Evolutionary conservation across 495 filamentous ascomycete species (phyloP).

Genomic region (Hyaloscypha hepaticicola): DNA sequence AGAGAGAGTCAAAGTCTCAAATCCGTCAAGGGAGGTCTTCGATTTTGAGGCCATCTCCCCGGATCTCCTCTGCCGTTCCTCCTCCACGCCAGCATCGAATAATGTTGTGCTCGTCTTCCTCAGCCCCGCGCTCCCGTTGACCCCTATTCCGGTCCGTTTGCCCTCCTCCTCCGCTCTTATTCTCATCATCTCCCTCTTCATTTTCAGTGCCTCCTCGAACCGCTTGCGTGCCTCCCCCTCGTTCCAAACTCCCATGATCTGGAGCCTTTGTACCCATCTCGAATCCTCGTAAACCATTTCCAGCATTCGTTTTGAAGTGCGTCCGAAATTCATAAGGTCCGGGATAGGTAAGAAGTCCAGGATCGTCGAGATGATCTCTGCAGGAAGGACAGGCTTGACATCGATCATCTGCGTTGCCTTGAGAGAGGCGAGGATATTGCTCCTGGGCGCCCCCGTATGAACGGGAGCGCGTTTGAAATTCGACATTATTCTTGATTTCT

Average conservation of each 20-base stretch:
- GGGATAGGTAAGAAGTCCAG: constrained; percentile 83
- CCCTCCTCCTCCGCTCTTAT: constrained; percentile 51
- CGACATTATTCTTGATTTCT: constrained; percentile 54
- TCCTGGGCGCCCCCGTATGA: constrained; percentile 37
- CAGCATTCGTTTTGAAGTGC: constrained; percentile 80
- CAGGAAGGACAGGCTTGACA: constrained; percentile 72
- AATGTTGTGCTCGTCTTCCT: constrained; percentile 46
- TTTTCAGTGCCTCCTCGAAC: constrained; percentile 70
- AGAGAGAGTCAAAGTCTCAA: constrained; percentile 40
- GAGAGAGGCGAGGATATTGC: constrained; percentile 68
- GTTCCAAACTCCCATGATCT: constrained; percentile 89
- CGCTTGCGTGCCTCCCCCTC: constrained; percentile 79
- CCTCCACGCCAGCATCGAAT: constrained; percentile 65
- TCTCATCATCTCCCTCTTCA: constrained; percentile 60
- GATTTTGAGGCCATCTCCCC: constrained; percentile 19
- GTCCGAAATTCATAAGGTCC: constrained; percentile 84
- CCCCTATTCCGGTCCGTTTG: constrained; percentile 37
- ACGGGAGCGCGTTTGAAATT: constrained; percentile 61
- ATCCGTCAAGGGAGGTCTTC: constrained; percentile 37
- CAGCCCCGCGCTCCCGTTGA: constrained; percentile 32
- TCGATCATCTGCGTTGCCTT: constrained; percentile 75
- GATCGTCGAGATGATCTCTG: constrained; percentile 89
- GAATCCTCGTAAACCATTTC: constrained; percentile 99
- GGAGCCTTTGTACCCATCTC: constrained; percentile 83
- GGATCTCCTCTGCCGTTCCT: constrained; percentile 45